phyloP scores from a whole-genome alignment of 2,329 filamentous ascomycete species.

The Fusarium equiseti region DNA sequence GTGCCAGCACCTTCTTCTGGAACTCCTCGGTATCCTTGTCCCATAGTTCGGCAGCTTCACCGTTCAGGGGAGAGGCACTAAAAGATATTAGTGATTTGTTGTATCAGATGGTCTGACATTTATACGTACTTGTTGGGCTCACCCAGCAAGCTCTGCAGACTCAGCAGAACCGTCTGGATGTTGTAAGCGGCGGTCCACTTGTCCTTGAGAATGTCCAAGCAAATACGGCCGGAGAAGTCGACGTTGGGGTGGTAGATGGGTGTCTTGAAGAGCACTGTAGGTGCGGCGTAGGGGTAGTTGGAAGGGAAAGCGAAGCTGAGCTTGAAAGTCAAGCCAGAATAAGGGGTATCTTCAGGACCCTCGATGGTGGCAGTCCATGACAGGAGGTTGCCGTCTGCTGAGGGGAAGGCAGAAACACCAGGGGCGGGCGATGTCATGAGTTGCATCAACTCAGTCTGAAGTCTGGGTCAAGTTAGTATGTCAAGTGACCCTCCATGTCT shows the following conservation, averaged over 20 bases:
- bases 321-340: conserved; percentile 89
- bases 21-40: conserved; percentile 89
- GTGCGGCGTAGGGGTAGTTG: conserved; percentile 93
- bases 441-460: conserved; percentile 98
- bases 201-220: conserved; percentile 97
- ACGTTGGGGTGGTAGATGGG: conserved; percentile 99
- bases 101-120: neutral
- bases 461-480: conserved; percentile 62
- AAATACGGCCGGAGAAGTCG: conserved; percentile 96
- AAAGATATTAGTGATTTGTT: conserved; percentile 37
- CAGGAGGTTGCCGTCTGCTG: conserved; percentile 88
- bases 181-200: conserved; percentile 99
- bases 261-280: conserved; percentile 95
- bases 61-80: conserved; percentile 93
- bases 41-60: conserved; percentile 96
- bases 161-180: conserved; percentile 91
- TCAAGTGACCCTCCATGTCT: neutral
- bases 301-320: conserved; percentile 89
- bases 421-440: conserved; percentile 96
- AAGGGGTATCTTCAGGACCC: conserved; percentile 91
- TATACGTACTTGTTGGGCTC: conserved; percentile 94
- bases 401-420: conserved; percentile 94
- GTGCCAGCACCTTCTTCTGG: conserved; percentile 77
- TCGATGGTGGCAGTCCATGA: conserved; percentile 95
- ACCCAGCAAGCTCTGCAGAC: conserved; percentile 92